Evolutionary conservation across 768 basidiomycete genomes (phyloP).

Genomic region (Pisolithus sp.): DNA sequence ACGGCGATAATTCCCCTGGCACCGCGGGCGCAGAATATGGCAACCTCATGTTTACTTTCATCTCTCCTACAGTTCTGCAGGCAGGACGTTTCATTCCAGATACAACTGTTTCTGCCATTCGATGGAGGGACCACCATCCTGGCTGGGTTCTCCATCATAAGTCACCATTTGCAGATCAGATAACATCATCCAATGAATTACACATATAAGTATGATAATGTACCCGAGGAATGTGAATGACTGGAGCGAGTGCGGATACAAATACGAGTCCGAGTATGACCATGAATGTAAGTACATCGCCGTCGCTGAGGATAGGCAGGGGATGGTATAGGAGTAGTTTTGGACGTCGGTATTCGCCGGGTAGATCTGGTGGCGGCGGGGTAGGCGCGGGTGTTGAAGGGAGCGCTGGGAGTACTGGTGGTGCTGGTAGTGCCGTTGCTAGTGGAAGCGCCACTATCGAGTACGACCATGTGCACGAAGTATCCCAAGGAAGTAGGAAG

Average conservation of each 20-base stretch:
- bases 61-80: no score
- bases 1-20: no score
- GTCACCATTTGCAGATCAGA: no score
- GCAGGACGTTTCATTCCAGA: no score
- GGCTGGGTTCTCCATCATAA: no score
- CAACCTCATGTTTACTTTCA: no score
- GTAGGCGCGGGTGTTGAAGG: slow-evolving; percentile 36
- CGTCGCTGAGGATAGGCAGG: slow-evolving; percentile 23
- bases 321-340: slow-evolving; percentile 78
- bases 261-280: slow-evolving; percentile 13
- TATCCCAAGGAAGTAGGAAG: neutral
- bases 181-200: no score
- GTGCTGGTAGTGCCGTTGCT: slow-evolving; percentile 15
- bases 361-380: slow-evolving; percentile 28
- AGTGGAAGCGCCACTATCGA: slow-evolving; percentile 2
- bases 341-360: slow-evolving; percentile 55
- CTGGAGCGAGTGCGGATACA: neutral
- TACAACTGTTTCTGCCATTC: no score
- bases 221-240: no score
- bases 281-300: slow-evolving; percentile 8
- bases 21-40: no score
- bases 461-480: neutral
- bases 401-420: slow-evolving; percentile 17
- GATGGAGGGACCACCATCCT: no score
- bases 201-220: no score